These are phyloP conservation scores for Dendrocalamus latiflorus DNA, from an alignment of 202 grass and related monocot genomes.

Conservation along the genomic window DNA sequence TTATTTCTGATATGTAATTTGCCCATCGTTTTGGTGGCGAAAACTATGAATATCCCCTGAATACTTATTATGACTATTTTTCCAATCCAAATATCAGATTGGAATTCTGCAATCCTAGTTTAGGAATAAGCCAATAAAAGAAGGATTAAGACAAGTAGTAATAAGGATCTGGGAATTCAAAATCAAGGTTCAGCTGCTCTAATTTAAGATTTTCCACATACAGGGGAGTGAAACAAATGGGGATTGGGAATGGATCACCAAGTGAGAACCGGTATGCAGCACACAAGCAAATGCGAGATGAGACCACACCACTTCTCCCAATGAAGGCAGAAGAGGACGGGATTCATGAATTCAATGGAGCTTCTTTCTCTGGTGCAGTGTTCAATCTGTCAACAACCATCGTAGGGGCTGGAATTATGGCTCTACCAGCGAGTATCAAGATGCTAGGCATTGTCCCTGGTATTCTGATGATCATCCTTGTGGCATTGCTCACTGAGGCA, in stretches of 20 bases:
- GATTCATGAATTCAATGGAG: conserved; percentile 53
- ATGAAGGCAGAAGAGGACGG: conserved; percentile 39
- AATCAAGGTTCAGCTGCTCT: neutral
- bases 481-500: conserved; percentile 72
- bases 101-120: neutral
- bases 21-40: neutral
- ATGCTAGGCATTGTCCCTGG: conserved; percentile 82
- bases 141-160: neutral
- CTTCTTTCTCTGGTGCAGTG: conserved; percentile 85
- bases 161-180: neutral
- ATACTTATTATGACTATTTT: neutral
- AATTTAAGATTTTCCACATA: neutral
- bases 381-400: conserved; percentile 90
- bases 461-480: conserved; percentile 56
- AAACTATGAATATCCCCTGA: neutral
- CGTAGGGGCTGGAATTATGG: conserved; percentile 96
- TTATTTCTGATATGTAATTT: neutral
- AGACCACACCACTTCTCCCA: conserved; percentile 43
- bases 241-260: conserved; percentile 24
- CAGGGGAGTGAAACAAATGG: conserved; percentile 39
- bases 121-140: neutral
- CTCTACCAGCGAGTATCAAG: conserved; percentile 85
- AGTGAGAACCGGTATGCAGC: neutral
- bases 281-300: conserved; percentile 35
- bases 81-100: neutral